Conservation (phyloP, 352 stramenopile genomes). For the Phytophthora brassicae region DNA sequence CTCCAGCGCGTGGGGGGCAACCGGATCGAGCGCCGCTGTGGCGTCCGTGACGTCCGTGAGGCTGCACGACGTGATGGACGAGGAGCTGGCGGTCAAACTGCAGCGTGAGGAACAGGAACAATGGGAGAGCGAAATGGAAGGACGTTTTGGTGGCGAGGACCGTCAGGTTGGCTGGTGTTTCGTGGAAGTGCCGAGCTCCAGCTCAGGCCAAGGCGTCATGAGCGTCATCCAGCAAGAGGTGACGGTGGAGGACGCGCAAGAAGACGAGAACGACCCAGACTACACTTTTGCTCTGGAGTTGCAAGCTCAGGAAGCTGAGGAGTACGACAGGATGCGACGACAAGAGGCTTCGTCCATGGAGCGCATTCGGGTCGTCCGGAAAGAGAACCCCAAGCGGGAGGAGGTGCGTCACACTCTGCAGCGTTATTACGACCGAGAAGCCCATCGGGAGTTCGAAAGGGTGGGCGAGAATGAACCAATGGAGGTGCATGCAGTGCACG, state of each 20-base stretch:
- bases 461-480: constrained; percentile 14
- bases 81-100: constrained; percentile 67
- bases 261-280: constrained; percentile 59
- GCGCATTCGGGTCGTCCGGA: constrained; percentile 55
- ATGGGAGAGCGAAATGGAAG: constrained; percentile 64
- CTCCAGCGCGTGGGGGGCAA: constrained; percentile 8
- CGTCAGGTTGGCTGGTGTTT: constrained; percentile 70
- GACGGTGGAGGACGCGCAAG: constrained; percentile 42
- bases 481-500: constrained; percentile 14
- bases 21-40: constrained; percentile 3
- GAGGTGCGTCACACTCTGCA: constrained; percentile 50
- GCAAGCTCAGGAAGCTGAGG: constrained; percentile 69
- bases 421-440: constrained; percentile 47
- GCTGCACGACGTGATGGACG: constrained; percentile 69
- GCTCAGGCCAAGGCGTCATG: constrained; percentile 63
- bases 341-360: constrained; percentile 73
- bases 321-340: constrained; percentile 70
- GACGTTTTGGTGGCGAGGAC: constrained; percentile 57
- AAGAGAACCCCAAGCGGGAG: constrained; percentile 52
- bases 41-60: constrained; percentile 37
- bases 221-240: constrained; percentile 76
- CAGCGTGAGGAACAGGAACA: constrained; percentile 72
- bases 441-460: constrained; percentile 21
- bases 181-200: constrained; percentile 67
- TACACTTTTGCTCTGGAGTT: constrained; percentile 77